Conservation (phyloP, 495 filamentous ascomycete genomes). For the Cryomyces minteri region DNA sequence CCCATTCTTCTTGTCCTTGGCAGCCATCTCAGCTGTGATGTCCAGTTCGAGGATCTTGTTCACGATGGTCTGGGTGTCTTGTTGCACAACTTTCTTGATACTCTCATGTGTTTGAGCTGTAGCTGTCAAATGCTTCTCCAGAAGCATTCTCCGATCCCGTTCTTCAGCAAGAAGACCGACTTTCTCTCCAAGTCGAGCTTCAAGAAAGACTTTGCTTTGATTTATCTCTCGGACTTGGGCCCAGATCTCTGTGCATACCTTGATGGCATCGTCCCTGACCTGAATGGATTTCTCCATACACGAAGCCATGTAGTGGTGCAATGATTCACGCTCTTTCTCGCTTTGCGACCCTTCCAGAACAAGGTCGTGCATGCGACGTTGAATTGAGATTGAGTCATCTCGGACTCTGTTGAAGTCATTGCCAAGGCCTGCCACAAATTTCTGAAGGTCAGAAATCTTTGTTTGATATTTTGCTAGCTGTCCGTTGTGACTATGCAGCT, state of each 20-base stretch:
- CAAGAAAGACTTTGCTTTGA: constrained; percentile 2
- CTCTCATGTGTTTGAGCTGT: constrained; percentile 1
- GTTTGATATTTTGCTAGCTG: not conserved
- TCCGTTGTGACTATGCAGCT: not conserved
- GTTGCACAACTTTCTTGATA: constrained; percentile 3
- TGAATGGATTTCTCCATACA: not conserved
- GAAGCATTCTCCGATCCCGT: constrained; percentile 5
- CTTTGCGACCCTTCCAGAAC: not conserved
- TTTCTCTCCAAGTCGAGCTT: constrained; percentile 5
- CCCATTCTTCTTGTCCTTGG: not conserved
- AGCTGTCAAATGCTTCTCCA: constrained; percentile 10
- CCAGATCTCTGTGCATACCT: not conserved
- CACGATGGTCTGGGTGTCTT: constrained; percentile 4
- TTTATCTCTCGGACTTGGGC: not conserved
- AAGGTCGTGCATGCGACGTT: constrained; percentile 1
- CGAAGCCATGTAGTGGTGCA: not conserved
- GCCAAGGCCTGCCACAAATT: constrained; percentile 11
- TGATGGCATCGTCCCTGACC: not conserved
- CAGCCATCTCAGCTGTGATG: not conserved
- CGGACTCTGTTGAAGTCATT: constrained; percentile 9
- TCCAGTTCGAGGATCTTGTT: constrained; percentile 11
- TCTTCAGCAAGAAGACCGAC: constrained; percentile 9
- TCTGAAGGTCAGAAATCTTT: constrained; percentile 7
- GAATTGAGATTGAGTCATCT: not conserved
- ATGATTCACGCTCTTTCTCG: not conserved